Percentiles rank a stretch among this genome's conserved stretches.
Conservation (phyloP, 805 yeast genomes). For the Saccharomycopsis fodiens region DNA sequence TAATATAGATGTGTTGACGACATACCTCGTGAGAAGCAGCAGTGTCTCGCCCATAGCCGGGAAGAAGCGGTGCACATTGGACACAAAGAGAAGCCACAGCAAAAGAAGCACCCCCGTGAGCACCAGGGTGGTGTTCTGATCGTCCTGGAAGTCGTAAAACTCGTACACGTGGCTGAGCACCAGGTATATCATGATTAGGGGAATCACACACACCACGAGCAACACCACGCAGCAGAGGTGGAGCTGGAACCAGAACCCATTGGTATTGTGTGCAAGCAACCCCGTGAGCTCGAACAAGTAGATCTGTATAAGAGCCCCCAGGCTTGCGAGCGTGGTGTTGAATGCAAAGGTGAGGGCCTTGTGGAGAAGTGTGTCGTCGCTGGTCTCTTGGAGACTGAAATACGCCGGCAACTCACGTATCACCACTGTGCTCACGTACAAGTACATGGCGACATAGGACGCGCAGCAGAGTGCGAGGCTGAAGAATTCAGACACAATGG, state of each 20-base stretch:
- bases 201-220: conserved; percentile 7
- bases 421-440: neutral
- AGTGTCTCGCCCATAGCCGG: conserved; percentile 1
- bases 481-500: conserved; percentile 5
- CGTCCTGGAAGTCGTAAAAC: neutral
- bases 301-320: conserved; percentile 8
- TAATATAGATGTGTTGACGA: conserved; percentile 8
- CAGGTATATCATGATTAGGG: conserved; percentile 7
- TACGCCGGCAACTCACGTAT: neutral
- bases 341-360: conserved; percentile 1
- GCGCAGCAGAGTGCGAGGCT: conserved; percentile 4
- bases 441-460: neutral
- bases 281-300: conserved; percentile 11
- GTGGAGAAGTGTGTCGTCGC: conserved; percentile 2
- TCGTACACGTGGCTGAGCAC: conserved; percentile 9
- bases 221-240: conserved; percentile 2
- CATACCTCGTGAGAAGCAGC: conserved; percentile 1
- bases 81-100: conserved; percentile 7
- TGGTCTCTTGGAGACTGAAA: neutral
- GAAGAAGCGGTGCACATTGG: conserved; percentile 3
- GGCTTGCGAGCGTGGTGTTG: conserved; percentile 8
- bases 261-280: conserved; percentile 4
- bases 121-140: neutral
- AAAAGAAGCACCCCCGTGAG: conserved; percentile 1
- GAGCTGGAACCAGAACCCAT: conserved; percentile 7